Conservation (phyloP, 371 early-diverging fungal genomes). For the Thermomucor indicae-seudaticae region DNA sequence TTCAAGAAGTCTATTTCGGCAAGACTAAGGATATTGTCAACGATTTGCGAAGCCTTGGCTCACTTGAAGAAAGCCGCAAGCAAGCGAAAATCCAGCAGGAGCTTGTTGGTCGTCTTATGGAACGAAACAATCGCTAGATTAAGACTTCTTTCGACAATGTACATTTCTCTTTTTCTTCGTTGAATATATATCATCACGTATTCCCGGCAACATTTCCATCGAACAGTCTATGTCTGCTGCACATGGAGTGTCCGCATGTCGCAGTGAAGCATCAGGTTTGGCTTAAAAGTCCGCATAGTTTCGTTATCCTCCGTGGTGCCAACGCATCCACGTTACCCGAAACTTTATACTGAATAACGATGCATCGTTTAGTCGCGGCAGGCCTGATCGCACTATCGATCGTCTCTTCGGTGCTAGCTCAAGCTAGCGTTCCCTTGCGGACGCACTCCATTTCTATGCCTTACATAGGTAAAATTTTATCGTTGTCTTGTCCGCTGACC, state of each 20-base stretch:
- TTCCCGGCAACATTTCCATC: too few relatives aligned
- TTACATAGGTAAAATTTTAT: conserved; percentile 56
- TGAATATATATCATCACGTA: too few relatives aligned
- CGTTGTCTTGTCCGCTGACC: too few relatives aligned
- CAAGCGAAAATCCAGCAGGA: conserved; percentile 72
- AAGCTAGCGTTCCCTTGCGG: conserved; percentile 38
- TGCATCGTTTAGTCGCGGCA: not conserved
- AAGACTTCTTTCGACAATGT: not conserved
- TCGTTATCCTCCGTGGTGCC: not conserved
- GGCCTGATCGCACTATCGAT: not conserved
- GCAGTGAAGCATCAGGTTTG: too few relatives aligned
- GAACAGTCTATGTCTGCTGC: too few relatives aligned
- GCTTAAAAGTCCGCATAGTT: not conserved
- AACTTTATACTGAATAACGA: not conserved
- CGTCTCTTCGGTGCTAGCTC: conserved; percentile 1
- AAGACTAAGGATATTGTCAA: conserved; percentile 96
- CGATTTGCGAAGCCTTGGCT: conserved; percentile 77
- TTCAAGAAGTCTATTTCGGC: conserved; percentile 96
- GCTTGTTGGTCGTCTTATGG: conserved; percentile 64
- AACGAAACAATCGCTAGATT: too few relatives aligned
- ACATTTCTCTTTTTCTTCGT: not conserved
- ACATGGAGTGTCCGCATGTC: too few relatives aligned
- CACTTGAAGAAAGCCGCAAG: conserved; percentile 61
- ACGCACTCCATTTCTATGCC: conserved; percentile 69
- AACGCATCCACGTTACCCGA: too few relatives aligned